These are phyloP conservation scores for Ophiocordyceps camponoti-saundersi DNA, from an alignment of 2,329 filamentous ascomycete genomes.

Conservation along the genomic window DNA sequence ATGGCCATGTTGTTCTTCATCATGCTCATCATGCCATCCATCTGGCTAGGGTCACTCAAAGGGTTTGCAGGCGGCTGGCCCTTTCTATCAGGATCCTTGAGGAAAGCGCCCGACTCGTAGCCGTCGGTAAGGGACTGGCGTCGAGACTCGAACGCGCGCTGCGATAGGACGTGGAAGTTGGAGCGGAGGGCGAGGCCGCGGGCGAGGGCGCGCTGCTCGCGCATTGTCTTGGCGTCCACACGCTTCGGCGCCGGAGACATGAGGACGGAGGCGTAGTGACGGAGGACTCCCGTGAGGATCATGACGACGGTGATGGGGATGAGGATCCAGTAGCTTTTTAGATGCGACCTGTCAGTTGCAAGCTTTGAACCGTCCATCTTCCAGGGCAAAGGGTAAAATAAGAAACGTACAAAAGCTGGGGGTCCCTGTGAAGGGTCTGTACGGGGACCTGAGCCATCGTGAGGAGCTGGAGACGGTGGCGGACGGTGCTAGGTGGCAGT, in stretches of 20 bases:
- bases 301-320: slow-evolving; percentile 96
- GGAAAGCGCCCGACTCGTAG: slow-evolving; percentile 71
- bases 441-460: slow-evolving; percentile 70
- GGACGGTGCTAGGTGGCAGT: background rate
- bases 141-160: slow-evolving; percentile 58
- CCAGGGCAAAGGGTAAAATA: background rate
- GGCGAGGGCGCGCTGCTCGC: slow-evolving; percentile 72
- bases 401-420: slow-evolving; percentile 73
- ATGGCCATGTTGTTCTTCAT: slow-evolving; percentile 99
- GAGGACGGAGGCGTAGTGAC: slow-evolving; percentile 89
- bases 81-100: slow-evolving; percentile 75
- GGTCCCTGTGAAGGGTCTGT: slow-evolving; percentile 97
- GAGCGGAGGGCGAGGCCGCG: slow-evolving; percentile 71
- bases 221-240: slow-evolving; percentile 55
- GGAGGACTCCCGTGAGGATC: slow-evolving; percentile 88
- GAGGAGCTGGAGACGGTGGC: background rate
- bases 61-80: slow-evolving; percentile 85
- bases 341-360: background rate
- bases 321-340: slow-evolving; percentile 86
- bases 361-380: too few species aligned
- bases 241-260: slow-evolving; percentile 76
- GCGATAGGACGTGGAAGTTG: slow-evolving; percentile 68
- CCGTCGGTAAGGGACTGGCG: slow-evolving; percentile 67
- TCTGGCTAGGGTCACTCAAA: slow-evolving; percentile 84
- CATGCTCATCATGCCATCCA: slow-evolving; percentile 99